Evolutionary conservation across 2,329 filamentous ascomycete genomes (phyloP), one percentile per base, ranked within the genome.

Genomic region (Fusarium pininemorale): DNA sequence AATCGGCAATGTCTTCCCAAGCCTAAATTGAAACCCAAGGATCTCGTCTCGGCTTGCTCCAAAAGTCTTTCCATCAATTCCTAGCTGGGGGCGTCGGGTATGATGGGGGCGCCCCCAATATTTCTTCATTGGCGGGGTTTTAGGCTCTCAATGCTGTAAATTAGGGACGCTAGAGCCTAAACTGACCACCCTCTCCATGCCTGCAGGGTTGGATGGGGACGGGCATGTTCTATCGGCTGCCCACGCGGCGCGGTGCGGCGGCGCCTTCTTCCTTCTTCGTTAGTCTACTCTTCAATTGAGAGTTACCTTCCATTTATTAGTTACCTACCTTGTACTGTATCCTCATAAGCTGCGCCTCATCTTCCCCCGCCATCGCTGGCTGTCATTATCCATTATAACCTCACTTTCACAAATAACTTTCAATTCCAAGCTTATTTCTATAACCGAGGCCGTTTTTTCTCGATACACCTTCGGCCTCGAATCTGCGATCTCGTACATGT

Each of bases 61-160:
- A 51, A 59, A 50, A 42, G 37, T 42, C 42, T 38, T 38, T 14
- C 39, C 42, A 59, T 51, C 32, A 30, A 51, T 58, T 51, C 20
- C 41, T 28, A 48, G 41, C 55, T 41, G 54, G 48, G 50, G 66
- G 32, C 32, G 32, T 35, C 32, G 32, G 48, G 38, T 7, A 62
- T 57, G 37, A 61, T 70, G 55, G n/a, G 53, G 48, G 39, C 24
- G 14, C 63, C 65, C 63, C 65, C 28, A 47, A 68, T 64, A 44
- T 53, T 30, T 51, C 38, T 69, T 38, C 58, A 76, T 78, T 70
- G 74, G 75, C 75, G 75, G 75, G 75, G 75, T 70, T 74, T 73
- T 77, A 75, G 75, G 61, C 64, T 57, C 65, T 67, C 65, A 39
- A 57, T 50, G 28, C 66, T 74, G 75, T 56, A 63, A 53, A 50